Conservation (phyloP, 192 early-diverging fungal genomes). For the Coemansia sp. region DNA sequence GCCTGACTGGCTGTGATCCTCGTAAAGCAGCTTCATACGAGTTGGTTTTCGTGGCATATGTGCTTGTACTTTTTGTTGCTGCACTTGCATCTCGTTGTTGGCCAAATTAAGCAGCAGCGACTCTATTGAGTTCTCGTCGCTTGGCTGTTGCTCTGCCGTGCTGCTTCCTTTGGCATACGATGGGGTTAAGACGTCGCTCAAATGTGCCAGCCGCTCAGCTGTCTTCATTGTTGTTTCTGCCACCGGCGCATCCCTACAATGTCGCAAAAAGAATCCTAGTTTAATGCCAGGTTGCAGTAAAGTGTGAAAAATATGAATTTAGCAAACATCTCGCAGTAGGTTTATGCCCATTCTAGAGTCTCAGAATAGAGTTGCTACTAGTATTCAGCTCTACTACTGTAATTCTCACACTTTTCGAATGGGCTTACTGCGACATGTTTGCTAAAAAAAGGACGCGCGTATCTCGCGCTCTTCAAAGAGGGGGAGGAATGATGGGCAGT, state of each 20-base stretch:
- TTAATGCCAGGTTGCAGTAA: too few species aligned
- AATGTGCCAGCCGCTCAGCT: constrained; percentile 45
- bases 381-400: too few species aligned
- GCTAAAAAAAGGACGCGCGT: constrained; percentile 5
- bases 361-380: too few species aligned
- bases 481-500: too few species aligned
- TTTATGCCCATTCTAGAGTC: too few species aligned
- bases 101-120: constrained; percentile 48
- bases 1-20: constrained; percentile 40
- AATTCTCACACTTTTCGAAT: too few species aligned
- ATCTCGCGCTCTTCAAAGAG: too few species aligned
- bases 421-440: background rate
- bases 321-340: too few species aligned
- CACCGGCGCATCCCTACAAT: constrained; percentile 34
- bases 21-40: constrained; percentile 53
- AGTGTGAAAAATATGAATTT: too few species aligned
- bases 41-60: constrained; percentile 48
- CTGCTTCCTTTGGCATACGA: constrained; percentile 21
- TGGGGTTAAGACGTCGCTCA: constrained; percentile 51
- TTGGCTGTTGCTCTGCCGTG: constrained; percentile 1
- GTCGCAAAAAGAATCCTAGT: background rate
- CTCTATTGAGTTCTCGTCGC: constrained; percentile 39
- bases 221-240: constrained; percentile 46
- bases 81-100: constrained; percentile 53
- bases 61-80: constrained; percentile 51